These are phyloP conservation scores for Fagopyrum esculentum DNA, from an alignment of 148 eudicot species.

Conservation along the genomic window DNA sequence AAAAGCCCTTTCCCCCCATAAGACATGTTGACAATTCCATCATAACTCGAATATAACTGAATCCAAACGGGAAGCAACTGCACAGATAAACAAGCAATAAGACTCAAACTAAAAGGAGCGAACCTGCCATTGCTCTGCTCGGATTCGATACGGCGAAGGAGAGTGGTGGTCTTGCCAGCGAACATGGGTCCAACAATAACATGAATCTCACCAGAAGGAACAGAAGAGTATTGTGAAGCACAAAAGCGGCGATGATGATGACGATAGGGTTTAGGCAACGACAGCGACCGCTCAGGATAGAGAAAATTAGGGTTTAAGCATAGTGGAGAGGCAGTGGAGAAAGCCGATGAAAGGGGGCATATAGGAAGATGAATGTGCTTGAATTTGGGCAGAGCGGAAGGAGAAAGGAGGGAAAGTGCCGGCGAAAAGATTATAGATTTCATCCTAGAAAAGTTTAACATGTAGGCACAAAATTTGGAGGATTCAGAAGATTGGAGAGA, in stretches of 20 bases:
- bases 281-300: not conserved
- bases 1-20: too few relatives aligned
- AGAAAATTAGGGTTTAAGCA: constrained; percentile 2
- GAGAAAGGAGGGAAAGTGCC: constrained; percentile 12
- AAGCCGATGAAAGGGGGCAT: not conserved
- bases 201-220: constrained; percentile 59
- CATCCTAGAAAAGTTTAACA: constrained; percentile 11
- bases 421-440: constrained; percentile 1
- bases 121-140: constrained; percentile 65
- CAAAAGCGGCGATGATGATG: not conserved
- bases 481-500: not conserved
- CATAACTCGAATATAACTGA: not conserved
- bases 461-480: not conserved
- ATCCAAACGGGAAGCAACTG: not conserved
- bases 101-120: not conserved
- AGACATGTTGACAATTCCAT: not conserved
- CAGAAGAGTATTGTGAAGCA: not conserved
- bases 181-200: constrained; percentile 42
- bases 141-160: constrained; percentile 63
- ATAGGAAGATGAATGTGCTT: not conserved
- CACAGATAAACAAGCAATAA: not conserved
- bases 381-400: constrained; percentile 10
- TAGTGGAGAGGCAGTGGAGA: not conserved
- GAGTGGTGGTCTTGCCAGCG: constrained; percentile 40
- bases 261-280: constrained; percentile 4